Evolutionary conservation across 1,139 yeast genomes (phyloP).

Genomic region (Yamadazyma dushanensis): DNA sequence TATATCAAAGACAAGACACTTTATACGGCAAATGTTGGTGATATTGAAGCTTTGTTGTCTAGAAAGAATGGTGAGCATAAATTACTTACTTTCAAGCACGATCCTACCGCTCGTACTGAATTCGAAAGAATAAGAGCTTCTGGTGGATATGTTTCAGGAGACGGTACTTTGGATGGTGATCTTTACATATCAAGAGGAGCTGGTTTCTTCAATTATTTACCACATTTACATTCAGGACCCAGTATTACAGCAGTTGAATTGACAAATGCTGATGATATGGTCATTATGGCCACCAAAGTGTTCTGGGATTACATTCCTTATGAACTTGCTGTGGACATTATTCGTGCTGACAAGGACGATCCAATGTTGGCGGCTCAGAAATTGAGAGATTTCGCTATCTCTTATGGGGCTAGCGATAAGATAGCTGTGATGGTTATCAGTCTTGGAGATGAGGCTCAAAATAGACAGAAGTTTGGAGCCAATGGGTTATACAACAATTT

Average conservation of each 20-base stretch:
- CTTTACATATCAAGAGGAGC: conserved; percentile 86
- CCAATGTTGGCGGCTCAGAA: conserved; percentile 94
- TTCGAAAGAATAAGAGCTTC: conserved; percentile 86
- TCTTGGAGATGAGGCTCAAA: conserved; percentile 44
- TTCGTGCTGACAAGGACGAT: conserved; percentile 76
- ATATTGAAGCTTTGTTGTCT: conserved; percentile 78
- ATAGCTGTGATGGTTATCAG: conserved; percentile 84
- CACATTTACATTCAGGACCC: conserved; percentile 90
- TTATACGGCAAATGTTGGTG: conserved; percentile 90
- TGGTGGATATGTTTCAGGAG: conserved; percentile 87
- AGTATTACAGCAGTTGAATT: conserved; percentile 63
- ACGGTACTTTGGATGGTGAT: conserved; percentile 82
- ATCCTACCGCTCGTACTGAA: conserved; percentile 78
- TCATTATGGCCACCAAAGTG: conserved; percentile 82
- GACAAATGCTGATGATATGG: conserved; percentile 74
- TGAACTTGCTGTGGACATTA: conserved; percentile 88
- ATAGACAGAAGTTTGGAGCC: conserved; percentile 27
- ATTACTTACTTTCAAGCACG: conserved; percentile 75
- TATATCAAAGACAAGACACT: conserved; percentile 71
- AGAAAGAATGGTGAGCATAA: conserved; percentile 78
- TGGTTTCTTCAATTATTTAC: conserved; percentile 83
- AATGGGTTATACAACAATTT: conserved; percentile 40
- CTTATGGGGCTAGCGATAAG: conserved; percentile 85
- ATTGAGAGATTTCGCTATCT: conserved; percentile 88
- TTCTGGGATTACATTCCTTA: conserved; percentile 84